Base-by-base conservation (phyloP, 495 filamentous ascomycete genomes). In the Penicillium ochrochloron region DNA sequence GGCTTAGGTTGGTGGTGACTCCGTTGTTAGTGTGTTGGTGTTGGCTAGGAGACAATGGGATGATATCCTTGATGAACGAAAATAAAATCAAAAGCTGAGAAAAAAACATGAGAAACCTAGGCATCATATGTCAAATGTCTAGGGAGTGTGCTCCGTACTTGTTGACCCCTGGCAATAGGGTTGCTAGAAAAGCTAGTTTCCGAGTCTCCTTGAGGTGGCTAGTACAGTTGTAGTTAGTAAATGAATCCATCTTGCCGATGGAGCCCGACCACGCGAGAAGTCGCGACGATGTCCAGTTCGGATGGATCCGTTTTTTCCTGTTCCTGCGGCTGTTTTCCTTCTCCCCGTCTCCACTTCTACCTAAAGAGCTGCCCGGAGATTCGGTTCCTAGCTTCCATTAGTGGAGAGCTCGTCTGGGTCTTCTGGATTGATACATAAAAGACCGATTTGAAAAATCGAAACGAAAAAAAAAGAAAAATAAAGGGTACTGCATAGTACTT, bases 221-320 rank as follows among this genome's bases (percentile, higher is more conserved):
- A 62, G 50, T 21, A 55, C 60, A 2, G 15, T 54, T 56, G 3
- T 19, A 65, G 61, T 58, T 58, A 64, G 46, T 42, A 34, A 46
- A 60, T 5, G 57, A 57, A 42, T 53, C 37, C 58, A 57, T 62
- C 58, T 60, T 34, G 60, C 70, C 59, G 61, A 70, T 70, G 60
- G 70, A 70, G 67, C 67, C 66, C 62, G 62, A 69, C 70, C 70
- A 73, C 70, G 70, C 70, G 70, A 70, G 65, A 66, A 35, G 59
- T 46, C 59, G n/a, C 33, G 56, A 60, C 51, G 44, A 62, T 48
- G 51, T 33, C 31, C 31, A 59, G 57, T 65, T 70, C 72, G 68
- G 73, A 71, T 66, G 62, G 63, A 71, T 73, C 72, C 70, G 68
- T 67, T 65, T 57, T 27, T 37, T 68, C 8, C 61, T 68, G 70